These are phyloP conservation scores for Gentiana straminea DNA, from an alignment of 257 asterid genomes.

Conservation along the genomic window DNA sequence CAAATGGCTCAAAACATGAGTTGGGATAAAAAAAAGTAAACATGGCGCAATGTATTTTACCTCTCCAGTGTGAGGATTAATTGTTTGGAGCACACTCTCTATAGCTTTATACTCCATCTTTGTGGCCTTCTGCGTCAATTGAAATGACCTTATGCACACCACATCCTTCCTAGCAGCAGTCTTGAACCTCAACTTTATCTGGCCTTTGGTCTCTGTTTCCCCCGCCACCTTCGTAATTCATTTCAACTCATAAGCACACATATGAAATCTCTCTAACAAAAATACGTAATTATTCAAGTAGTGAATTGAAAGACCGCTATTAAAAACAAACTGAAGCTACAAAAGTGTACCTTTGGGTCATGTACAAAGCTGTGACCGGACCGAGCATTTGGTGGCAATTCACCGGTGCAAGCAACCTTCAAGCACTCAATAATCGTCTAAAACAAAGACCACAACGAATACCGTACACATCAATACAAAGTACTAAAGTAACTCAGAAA, in stretches of 20 bases:
- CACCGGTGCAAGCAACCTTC: conserved; percentile 96
- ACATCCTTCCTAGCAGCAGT: conserved; percentile 98
- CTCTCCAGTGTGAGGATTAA: conserved; percentile 97
- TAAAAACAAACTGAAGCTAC: neutral
- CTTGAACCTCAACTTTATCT: conserved; percentile 93
- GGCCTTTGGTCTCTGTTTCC: conserved; percentile 98
- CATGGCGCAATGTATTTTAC: conserved; percentile 19
- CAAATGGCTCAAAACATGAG: too few relatives aligned
- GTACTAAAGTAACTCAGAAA: too few relatives aligned
- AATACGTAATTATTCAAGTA: neutral
- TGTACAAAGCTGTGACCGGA: conserved; percentile 95
- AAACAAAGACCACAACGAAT: neutral
- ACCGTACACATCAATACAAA: too few relatives aligned
- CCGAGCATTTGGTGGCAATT: conserved; percentile 93
- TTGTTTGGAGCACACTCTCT: conserved; percentile 93
- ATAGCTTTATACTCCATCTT: conserved; percentile 98
- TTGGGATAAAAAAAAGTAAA: too few relatives aligned
- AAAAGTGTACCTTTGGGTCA: conserved; percentile 70
- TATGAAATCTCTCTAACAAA: neutral
- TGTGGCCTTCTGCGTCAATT: conserved; percentile 90
- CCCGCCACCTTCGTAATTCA: conserved; percentile 69
- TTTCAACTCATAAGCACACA: neutral
- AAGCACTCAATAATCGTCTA: conserved; percentile 97
- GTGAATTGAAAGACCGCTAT: neutral
- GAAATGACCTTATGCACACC: conserved; percentile 96